Evolutionary conservation across 2,329 filamentous ascomycete genomes (phyloP).

Genomic region (Penicillium sp.): DNA sequence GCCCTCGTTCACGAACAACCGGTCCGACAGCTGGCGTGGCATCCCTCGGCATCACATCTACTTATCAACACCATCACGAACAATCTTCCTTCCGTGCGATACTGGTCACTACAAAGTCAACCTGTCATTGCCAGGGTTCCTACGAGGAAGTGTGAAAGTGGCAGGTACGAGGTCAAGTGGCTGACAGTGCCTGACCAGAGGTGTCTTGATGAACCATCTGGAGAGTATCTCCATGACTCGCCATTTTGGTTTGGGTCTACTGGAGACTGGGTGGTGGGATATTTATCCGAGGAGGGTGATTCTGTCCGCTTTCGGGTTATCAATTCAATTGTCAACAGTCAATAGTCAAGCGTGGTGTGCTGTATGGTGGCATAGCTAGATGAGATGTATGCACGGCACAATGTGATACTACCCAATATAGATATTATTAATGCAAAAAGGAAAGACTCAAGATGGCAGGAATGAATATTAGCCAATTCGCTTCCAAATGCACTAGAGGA

Average conservation of each 20-base stretch:
- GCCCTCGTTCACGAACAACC: conserved; percentile 41
- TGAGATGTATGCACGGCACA: neutral
- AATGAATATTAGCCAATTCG: neutral
- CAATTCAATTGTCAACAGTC: conserved; percentile 23
- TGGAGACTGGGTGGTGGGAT: conserved; percentile 34
- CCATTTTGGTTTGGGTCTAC: conserved; percentile 35
- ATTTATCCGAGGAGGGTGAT: conserved; percentile 23
- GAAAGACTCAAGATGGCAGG: neutral
- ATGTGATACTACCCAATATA: neutral
- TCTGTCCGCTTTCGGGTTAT: conserved; percentile 26
- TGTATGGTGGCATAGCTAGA: neutral
- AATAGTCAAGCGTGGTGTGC: neutral
- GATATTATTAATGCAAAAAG: neutral
- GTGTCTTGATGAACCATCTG: neutral
- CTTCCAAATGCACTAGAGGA: neutral
- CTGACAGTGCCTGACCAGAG: conserved; percentile 15
- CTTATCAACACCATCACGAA: conserved; percentile 38
- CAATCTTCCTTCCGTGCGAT: conserved; percentile 29
- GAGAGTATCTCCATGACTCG: conserved; percentile 8
- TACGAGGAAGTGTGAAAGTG: conserved; percentile 30
- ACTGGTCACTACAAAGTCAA: conserved; percentile 29
- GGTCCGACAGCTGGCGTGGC: conserved; percentile 40
- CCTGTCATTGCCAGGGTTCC: conserved; percentile 32
- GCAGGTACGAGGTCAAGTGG: conserved; percentile 36
- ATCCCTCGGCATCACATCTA: conserved; percentile 33